Base-by-base conservation (phyloP, 495 filamentous ascomycete genomes). In the Trichoderma gamsii region DNA sequence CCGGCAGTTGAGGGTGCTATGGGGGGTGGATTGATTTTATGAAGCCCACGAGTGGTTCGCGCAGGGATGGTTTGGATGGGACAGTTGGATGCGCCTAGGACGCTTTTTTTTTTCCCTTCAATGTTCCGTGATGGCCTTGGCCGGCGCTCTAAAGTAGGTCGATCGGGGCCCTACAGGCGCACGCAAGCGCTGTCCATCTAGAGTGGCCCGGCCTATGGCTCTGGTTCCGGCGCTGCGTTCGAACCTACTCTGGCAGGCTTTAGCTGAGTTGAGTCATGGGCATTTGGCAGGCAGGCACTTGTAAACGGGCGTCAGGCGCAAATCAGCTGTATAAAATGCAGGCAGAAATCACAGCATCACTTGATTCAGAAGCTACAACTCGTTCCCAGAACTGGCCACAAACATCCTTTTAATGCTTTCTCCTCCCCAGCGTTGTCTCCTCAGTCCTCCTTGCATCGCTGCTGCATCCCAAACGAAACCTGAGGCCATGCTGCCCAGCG, bases 21-120 rank as follows among this genome's bases (percentile, higher is more conserved):
- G 56, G 23, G 23, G 56, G 56, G 56, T 32, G 56, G 56, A 61
- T 32, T 61, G 56, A 32, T 9, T 56, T n/a, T 38, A 38, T n/a
- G 23, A 56, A 9, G 56, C n/a, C 27, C 56, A 32, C 16, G 56
- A 25, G 27, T 21, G 12, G 56, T 32, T 61, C 56, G 56, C 56
- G 56, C 56, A 61, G 56, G 56, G 56, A 61, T 61, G 56, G 9
- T 61, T 13, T 27, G 56, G 56, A 61, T 21, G 56, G 44, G 44
- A 49, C 44, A 49, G 44, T 11, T 49, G 44, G 56, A 61, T 61
- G 56, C 56, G 56, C 56, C 56, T 27, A 61, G 56, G 56, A 61
- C 56, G n/a, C 56, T 61, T 61, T 61, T 61, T 61, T 61, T 61
- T 61, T 23, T 38, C 44, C 44, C 44, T 61, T 61, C n/a, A n/a